Base-by-base conservation (phyloP, 2,329 filamentous ascomycete genomes). In the Bretziella fagacearum region DNA sequence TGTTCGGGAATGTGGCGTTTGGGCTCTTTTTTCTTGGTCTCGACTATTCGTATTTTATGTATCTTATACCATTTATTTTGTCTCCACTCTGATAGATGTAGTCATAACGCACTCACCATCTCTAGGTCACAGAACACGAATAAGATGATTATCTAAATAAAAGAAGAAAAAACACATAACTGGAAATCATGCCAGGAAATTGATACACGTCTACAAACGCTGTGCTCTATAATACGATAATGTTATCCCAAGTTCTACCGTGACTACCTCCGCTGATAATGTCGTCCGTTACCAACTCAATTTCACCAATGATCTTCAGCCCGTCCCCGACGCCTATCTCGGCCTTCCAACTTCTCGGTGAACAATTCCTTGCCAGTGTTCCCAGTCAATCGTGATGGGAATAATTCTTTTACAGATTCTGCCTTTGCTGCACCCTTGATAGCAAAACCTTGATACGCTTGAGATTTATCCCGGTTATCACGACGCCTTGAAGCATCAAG, bases 351-450 rank as follows among this genome's bases (percentile, higher is more conserved):
- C 52, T 65, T 75, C 50, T 76, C 71, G 1, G 70, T 68, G 55
- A 85, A 82, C 13, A 84, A 60, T 57, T 86, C 81, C 60, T 82
- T 84, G 43, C 74, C 75, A 2, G 70, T 62, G 56, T 84, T 83
- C 6, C 22, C 35, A 4, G 39, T 27, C 6, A 48, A 29, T 42
- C 46, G 50, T 5, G 46, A 26, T 20, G 50, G 52, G 35, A 53
- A 53, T 6, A 53, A 32, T 25, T 53, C 52, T 25, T 50, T 53
- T 2, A 26, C 40, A 6, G 41, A 23, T 10, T 17, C 33, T 26
- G 22, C 36, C 26, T n/a, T 15, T 25, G 29, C 44, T 23, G 44
- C 37, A 17, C 36, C 48, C 29, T 50, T 50, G 15, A 50, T 50
- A n/a, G 44, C 48, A 26, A 43, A 50, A 3, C 48, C 48, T 8